Percentiles rank a stretch among this genome's conserved stretches.
phyloP scores from a whole-genome alignment of 73 alveolate species.

The Paramecium sonneborni region DNA sequence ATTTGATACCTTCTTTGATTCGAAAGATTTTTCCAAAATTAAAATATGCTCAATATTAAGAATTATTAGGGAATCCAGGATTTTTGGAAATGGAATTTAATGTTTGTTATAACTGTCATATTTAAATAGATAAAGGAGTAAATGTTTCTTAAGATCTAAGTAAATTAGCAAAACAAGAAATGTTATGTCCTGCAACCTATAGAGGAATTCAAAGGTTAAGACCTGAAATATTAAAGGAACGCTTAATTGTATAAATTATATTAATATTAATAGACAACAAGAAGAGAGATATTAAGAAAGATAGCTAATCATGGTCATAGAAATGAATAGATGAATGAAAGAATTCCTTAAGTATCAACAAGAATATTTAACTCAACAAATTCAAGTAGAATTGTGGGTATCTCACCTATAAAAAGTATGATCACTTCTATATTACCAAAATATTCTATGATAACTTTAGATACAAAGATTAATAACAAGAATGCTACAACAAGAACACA shows the following conservation, averaged over 20 bases:
- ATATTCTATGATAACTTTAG: neutral
- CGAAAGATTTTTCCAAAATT: slow-evolving; percentile 28
- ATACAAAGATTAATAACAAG: neutral
- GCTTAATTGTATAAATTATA: neutral
- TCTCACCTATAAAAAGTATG: neutral
- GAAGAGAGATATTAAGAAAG: neutral
- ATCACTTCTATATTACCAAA: neutral
- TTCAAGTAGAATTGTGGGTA: neutral
- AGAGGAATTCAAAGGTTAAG: neutral
- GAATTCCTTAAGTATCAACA: neutral
- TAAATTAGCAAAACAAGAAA: neutral
- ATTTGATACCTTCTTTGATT: slow-evolving; percentile 10
- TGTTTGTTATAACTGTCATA: slow-evolving; percentile 40
- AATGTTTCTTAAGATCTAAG: slow-evolving; percentile 16
- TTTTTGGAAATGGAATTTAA: neutral
- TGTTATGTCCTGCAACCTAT: neutral
- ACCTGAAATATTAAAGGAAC: neutral
- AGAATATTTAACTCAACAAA: neutral
- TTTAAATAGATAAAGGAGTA: slow-evolving; percentile 36
- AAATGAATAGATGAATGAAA: neutral
- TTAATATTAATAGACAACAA: neutral
- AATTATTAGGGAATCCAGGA: neutral
- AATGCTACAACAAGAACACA: neutral
- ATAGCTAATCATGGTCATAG: neutral
- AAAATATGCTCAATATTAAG: neutral